Evolutionary conservation across 345 rosid species (phyloP).

Genomic region (Erysimum cheiranthoides): DNA sequence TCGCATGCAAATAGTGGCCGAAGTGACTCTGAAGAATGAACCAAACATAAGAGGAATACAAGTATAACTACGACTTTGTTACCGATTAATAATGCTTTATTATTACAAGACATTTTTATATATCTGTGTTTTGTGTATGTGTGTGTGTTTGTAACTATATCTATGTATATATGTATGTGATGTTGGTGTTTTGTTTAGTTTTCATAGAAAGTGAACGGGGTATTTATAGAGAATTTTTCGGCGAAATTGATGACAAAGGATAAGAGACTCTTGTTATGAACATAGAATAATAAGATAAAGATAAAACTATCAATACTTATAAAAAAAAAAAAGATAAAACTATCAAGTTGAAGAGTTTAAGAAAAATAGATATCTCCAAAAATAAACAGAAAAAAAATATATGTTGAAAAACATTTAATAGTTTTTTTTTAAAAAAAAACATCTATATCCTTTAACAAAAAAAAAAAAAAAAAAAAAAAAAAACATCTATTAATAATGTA

Average conservation of each 20-base stretch:
- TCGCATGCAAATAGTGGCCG: slow-evolving; percentile 72
- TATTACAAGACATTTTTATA: slow-evolving; percentile 26
- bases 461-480: too few species aligned
- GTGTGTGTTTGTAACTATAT: slow-evolving; percentile 23
- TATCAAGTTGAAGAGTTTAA: slow-evolving; percentile 28
- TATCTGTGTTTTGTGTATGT: slow-evolving; percentile 5
- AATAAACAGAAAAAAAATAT: neutral
- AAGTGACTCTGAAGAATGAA: slow-evolving; percentile 35
- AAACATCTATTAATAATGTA: too few species aligned
- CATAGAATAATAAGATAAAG: slow-evolving; percentile 29
- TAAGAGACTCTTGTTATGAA: slow-evolving; percentile 42
- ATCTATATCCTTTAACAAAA: too few species aligned
- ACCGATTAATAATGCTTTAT: slow-evolving; percentile 17
- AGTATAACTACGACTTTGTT: slow-evolving; percentile 36
- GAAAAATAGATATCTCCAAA: neutral
- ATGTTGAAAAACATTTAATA: neutral
- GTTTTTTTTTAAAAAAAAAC: neutral
- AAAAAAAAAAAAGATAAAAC: neutral
- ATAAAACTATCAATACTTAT: neutral
- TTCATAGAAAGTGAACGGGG: slow-evolving; percentile 25
- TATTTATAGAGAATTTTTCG: slow-evolving; percentile 53
- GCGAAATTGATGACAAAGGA: slow-evolving; percentile 32
- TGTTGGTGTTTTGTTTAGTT: slow-evolving; percentile 29
- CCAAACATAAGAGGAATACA: slow-evolving; percentile 35
- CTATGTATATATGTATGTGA: slow-evolving; percentile 20